Conservation (phyloP, 768 basidiomycete species). For the Mycena metata region DNA sequence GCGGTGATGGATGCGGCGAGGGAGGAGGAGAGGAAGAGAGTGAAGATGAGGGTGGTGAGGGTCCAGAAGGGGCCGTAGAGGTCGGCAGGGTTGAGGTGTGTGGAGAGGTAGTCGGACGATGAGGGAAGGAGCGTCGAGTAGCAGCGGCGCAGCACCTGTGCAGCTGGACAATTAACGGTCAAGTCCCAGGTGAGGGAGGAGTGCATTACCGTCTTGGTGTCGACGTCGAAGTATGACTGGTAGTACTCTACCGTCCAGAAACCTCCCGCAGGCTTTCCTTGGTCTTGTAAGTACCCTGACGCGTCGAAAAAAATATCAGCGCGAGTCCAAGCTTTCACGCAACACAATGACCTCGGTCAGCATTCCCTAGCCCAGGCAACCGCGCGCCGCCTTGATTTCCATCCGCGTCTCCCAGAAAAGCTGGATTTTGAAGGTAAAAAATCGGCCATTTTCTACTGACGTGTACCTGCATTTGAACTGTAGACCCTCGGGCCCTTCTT, state of each 20-base stretch:
- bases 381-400: constrained; percentile 47
- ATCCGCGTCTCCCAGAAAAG: constrained; percentile 66
- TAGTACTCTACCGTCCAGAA: constrained; percentile 92
- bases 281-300: constrained; percentile 77
- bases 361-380: constrained; percentile 59
- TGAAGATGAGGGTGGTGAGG: constrained; percentile 93
- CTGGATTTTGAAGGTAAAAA: constrained; percentile 48
- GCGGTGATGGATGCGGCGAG: constrained; percentile 88
- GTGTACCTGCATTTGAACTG: constrained; percentile 75
- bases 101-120: constrained; percentile 66
- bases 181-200: constrained; percentile 7
- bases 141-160: constrained; percentile 79
- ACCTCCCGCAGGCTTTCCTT: constrained; percentile 57
- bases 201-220: constrained; percentile 74
- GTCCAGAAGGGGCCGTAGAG: constrained; percentile 98
- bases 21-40: constrained; percentile 93
- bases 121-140: constrained; percentile 85
- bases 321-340: neutral
- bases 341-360: constrained; percentile 62
- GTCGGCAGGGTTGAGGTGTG: constrained; percentile 77
- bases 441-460: constrained; percentile 8
- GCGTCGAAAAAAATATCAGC: neutral
- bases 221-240: constrained; percentile 90
- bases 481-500: constrained; percentile 77
- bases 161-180: neutral